Evolutionary conservation across 805 yeast species (phyloP), one percentile per base, ranked within the genome.

Genomic region (Yamadazyma tumulicola): DNA sequence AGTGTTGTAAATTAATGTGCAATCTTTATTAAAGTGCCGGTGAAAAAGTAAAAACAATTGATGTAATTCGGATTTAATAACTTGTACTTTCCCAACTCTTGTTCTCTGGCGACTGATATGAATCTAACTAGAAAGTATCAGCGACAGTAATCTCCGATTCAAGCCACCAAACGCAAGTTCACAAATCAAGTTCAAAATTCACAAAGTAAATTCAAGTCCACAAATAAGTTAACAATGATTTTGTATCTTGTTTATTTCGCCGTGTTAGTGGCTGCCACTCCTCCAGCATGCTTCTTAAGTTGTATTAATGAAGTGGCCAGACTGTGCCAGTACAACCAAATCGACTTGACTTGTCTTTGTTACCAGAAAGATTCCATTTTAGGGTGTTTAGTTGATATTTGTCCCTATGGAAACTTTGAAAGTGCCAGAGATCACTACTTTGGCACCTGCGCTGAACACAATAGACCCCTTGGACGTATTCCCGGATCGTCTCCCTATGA

Each of bases 271-370:
- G 11, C 18, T 3, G 9, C 32, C 8, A 35, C 75, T 0, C 76
- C 77, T 3, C 79, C 77, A 7, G 75, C 76, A 7, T 73, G 79
- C 43, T 66, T 71, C 42, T 43, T 72, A 13, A 44, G 64, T 23
- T 73, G 79, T 47, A 42, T 67, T 25, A 59, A 57, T 35, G 61
- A 51, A 14, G 49, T 69, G 5, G 43, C 75, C 9, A 49, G 50
- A 18, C 38, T 53, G 41, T 68, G 75, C 42, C 51, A 52, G 3
- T 31, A 34, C 2, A 43, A 35, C 4, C 68, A 59, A 21, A 34
- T 47, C 3, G 73, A 72, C 48, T 39, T 71, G 32, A 48, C 51
- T 8, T 65, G 74, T 40, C 36, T 70, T 35, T 71, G 76, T 46
- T 48, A 50, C 14, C 56, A 55, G 26, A 59, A 59, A 31, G 61